Evolutionary conservation across 1,139 yeast species (phyloP), one percentile per base, ranked within the genome.

Genomic region (Chernovozyma aurita): DNA sequence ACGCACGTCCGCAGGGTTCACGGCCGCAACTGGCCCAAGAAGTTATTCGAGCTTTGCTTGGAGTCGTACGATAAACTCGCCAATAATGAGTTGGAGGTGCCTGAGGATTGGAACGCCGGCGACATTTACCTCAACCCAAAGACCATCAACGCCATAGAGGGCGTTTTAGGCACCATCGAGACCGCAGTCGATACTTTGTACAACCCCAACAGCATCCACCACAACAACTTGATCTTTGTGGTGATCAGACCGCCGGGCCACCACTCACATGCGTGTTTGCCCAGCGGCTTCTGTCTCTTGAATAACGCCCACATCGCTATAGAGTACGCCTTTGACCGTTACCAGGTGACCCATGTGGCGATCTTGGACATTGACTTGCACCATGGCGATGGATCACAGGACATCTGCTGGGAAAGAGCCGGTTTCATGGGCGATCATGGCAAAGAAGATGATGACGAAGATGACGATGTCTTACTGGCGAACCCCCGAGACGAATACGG

Each of bases 341-440:
- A 83, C 49, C 79, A 70, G 2, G 78, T 86, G 2, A 80, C 92
- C 0, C 95, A 86, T 57, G 88, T 88, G 14, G 92, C 84, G 1
- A 82, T 86, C 20, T 62, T 86, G 26, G 95, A 86, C 55, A 82
- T 86, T 43, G 95, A 86, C 57, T 66, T 86, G 35, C 95, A 86
- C 52, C 95, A 86, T 52, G 95, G 95, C n/a, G 95, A 86, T 57
- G 95, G 95, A 4, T 76, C 86, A 4, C 95, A 86, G 51, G 95
- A 85, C 56, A 82, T 86, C 20, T 80, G 94, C 47, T 85, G 92
- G 90, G 82, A 80, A 48, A 66, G 85, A 45, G 85, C 86, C 0
- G 85, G 86, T 0, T 72, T 77, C 45, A 53, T 57, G 9, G 76
- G 78, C 2, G 78, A 75, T 39, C 69, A 66, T 45, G 77, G 76